These are phyloP conservation scores for Exidia glandulosa DNA, from an alignment of 768 basidiomycete genomes.

Conservation along the genomic window DNA sequence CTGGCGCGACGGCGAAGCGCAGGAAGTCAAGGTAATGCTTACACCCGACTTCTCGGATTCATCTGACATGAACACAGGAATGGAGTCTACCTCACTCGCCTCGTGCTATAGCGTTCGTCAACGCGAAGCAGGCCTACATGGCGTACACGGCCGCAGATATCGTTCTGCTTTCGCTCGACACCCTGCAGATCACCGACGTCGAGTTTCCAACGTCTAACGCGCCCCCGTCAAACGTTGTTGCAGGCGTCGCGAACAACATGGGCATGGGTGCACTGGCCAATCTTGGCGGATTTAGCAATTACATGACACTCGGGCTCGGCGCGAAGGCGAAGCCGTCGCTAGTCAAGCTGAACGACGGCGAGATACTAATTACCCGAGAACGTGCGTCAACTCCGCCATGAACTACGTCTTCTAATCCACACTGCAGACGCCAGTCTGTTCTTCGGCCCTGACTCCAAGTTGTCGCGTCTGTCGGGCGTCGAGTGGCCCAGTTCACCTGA, in stretches of 20 bases:
- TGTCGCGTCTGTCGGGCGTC: constrained; percentile 37
- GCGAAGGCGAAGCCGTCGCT: constrained; percentile 60
- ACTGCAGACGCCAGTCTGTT: constrained; percentile 55
- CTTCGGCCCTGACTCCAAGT: constrained; percentile 48
- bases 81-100: constrained; percentile 77
- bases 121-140: constrained; percentile 50
- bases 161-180: constrained; percentile 57
- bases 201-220: constrained; percentile 16
- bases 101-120: constrained; percentile 68
- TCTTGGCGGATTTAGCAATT: constrained; percentile 68
- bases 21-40: constrained; percentile 52
- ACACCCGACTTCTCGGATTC: not conserved
- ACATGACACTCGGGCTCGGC: constrained; percentile 75
- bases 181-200: constrained; percentile 47
- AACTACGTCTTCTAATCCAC: constrained; percentile 4
- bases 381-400: constrained; percentile 35
- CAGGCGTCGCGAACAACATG: constrained; percentile 12
- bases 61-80: constrained; percentile 42
- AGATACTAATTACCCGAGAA: constrained; percentile 67
- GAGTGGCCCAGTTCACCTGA: constrained; percentile 77
- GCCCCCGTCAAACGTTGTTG: constrained; percentile 29
- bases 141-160: constrained; percentile 74
- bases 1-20: constrained; percentile 77
- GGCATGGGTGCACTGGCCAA: constrained; percentile 55
- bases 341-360: constrained; percentile 42